Percentiles rank a stretch among this genome's conserved stretches.
Conservation (phyloP, 2,329 filamentous ascomycete genomes). For the Fusarium sp. region DNA sequence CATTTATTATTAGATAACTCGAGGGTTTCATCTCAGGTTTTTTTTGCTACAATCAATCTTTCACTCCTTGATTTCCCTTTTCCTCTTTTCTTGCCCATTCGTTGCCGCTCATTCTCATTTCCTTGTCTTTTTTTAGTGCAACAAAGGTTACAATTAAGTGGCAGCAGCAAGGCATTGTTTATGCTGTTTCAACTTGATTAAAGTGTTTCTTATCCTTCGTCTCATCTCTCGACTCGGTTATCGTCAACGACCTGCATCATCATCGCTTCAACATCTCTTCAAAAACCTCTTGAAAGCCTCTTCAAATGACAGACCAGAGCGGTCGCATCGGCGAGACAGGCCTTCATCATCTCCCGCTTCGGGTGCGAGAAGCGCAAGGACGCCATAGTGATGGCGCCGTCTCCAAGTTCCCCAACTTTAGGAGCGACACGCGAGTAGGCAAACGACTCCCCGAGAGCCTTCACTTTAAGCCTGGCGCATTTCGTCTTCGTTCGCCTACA, state of each 20-base stretch:
- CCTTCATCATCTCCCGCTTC: slow-evolving; percentile 44
- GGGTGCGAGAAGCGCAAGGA: slow-evolving; percentile 32
- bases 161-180: slow-evolving; percentile 4
- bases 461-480: slow-evolving; percentile 42
- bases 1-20: slow-evolving; percentile 17
- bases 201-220: slow-evolving; percentile 1
- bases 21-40: slow-evolving; percentile 1
- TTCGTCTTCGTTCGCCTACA: slow-evolving; percentile 51
- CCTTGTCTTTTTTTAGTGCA: not conserved
- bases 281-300: not conserved
- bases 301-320: slow-evolving; percentile 37
- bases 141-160: not conserved
- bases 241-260: not conserved
- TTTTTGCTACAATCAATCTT: not conserved
- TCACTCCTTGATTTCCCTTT: slow-evolving; percentile 16
- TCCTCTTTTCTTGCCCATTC: not conserved
- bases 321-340: slow-evolving; percentile 34
- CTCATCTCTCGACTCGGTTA: not conserved
- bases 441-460: slow-evolving; percentile 48
- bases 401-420: slow-evolving; percentile 34
- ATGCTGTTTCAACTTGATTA: slow-evolving; percentile 20
- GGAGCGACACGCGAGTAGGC: slow-evolving; percentile 12
- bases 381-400: slow-evolving; percentile 9
- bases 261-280: not conserved
- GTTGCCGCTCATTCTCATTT: not conserved